phyloP scores from a whole-genome alignment of 2,329 filamentous ascomycete species.

The Talaromyces sp. region DNA sequence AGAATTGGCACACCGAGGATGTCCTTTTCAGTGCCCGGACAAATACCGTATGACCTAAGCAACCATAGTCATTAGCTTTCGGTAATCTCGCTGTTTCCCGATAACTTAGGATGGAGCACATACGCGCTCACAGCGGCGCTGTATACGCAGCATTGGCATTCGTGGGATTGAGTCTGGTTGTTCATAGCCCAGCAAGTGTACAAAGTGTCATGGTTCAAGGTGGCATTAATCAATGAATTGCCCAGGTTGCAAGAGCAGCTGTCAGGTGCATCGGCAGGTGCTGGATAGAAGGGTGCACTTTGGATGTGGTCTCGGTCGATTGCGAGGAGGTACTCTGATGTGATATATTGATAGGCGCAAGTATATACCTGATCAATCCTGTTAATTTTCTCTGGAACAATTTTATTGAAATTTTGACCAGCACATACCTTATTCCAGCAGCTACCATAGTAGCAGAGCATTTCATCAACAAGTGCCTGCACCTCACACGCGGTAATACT shows the following conservation, averaged over 20 bases:
- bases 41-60: not conserved
- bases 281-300: constrained; percentile 5
- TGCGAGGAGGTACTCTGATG: not conserved
- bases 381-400: not conserved
- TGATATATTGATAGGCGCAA: constrained; percentile 6
- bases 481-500: not conserved
- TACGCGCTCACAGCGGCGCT: constrained; percentile 5
- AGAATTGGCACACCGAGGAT: constrained; percentile 3
- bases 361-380: not conserved
- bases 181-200: constrained; percentile 8
- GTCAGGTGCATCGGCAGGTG: not conserved
- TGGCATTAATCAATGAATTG: not conserved
- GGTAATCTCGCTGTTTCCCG: not conserved
- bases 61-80: not conserved
- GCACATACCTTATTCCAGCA: constrained; percentile 5
- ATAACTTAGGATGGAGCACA: not conserved
- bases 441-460: constrained; percentile 9
- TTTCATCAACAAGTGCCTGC: constrained; percentile 3
- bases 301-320: constrained; percentile 5
- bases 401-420: not conserved
- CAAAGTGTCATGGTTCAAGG: constrained; percentile 1
- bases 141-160: constrained; percentile 6
- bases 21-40: not conserved
- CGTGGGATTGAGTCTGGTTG: not conserved
- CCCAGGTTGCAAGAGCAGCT: constrained; percentile 4